phyloP scores from a whole-genome alignment of 371 early-diverging fungal genomes.

The Blakeslea trispora region DNA sequence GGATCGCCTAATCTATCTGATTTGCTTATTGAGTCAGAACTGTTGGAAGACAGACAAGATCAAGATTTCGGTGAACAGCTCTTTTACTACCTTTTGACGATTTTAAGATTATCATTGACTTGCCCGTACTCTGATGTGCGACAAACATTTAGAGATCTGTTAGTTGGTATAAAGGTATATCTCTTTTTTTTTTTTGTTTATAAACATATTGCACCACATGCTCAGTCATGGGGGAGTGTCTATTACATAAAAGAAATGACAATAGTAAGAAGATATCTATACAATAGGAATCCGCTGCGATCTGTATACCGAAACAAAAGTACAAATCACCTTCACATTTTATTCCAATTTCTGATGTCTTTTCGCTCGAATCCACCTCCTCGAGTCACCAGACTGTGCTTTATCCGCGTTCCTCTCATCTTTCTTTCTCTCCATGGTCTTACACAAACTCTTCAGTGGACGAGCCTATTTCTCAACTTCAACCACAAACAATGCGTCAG shows the following conservation, averaged over 20 bases:
- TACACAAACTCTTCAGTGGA: conserved; percentile 9
- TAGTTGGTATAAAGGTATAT: conserved; percentile 48
- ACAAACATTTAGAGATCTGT: conserved; percentile 46
- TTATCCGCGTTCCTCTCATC: conserved; percentile 45
- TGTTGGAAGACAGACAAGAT: conserved; percentile 1
- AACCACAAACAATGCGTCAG: conserved; percentile 1
- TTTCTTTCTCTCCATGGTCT: conserved; percentile 56
- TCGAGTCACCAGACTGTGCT: conserved; percentile 25
- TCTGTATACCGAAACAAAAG: conserved; percentile 56
- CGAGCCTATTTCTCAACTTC: conserved; percentile 10
- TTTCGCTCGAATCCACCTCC: conserved; percentile 42
- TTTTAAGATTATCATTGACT: conserved; percentile 54
- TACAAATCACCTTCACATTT: conserved; percentile 65
- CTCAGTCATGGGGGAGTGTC: too few relatives aligned
- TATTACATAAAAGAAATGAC: too few relatives aligned
- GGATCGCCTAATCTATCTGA: conserved; percentile 23
- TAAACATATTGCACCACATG: not conserved
- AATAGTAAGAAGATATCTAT: too few relatives aligned
- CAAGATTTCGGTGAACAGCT: conserved; percentile 38
- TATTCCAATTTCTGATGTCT: conserved; percentile 48
- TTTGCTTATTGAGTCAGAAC: not conserved
- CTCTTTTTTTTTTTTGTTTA: not conserved
- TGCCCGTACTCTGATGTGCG: conserved; percentile 66
- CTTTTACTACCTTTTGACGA: conserved; percentile 54
- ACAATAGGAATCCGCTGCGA: conserved; percentile 33